phyloP scores from a whole-genome alignment of 306 rosid genomes.

The Alnus rubra region DNA sequence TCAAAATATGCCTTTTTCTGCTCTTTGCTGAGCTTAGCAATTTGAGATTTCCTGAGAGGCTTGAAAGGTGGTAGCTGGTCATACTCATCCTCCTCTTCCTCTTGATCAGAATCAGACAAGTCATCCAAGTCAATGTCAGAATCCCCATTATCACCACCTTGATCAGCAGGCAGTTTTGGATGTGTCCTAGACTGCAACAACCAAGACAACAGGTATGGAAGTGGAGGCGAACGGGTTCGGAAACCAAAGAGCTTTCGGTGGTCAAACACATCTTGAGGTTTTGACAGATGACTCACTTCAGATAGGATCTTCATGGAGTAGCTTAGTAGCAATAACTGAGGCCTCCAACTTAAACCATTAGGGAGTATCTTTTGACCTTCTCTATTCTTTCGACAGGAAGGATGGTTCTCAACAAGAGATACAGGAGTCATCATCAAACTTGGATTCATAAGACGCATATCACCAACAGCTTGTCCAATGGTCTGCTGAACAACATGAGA shows the following conservation, averaged over 20 bases:
- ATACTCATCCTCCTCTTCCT: conserved; percentile 88
- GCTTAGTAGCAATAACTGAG: conserved; percentile 77
- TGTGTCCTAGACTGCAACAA: conserved; percentile 85
- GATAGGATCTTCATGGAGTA: conserved; percentile 86
- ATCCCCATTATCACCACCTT: conserved; percentile 90
- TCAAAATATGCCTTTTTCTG: conserved; percentile 85
- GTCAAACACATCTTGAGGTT: conserved; percentile 77
- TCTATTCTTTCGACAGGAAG: conserved; percentile 91
- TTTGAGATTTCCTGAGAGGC: conserved; percentile 84
- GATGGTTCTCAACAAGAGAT: conserved; percentile 93
- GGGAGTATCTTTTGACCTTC: conserved; percentile 97
- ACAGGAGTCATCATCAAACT: conserved; percentile 79
- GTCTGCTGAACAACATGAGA: conserved; percentile 90
- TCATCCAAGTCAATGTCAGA: conserved; percentile 89
- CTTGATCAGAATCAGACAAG: conserved; percentile 83
- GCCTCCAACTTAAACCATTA: conserved; percentile 93
- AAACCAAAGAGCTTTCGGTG: conserved; percentile 85
- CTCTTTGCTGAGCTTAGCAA: conserved; percentile 81
- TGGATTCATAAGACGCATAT: conserved; percentile 81
- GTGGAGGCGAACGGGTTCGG: conserved; percentile 85
- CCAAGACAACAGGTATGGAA: conserved; percentile 88
- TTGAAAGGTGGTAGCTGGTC: conserved; percentile 97
- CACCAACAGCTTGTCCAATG: conserved; percentile 96
- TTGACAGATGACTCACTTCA: conserved; percentile 66
- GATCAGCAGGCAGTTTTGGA: conserved; percentile 88